phyloP scores from a whole-genome alignment of 805 yeast genomes.

The Saturnispora zaruensis region DNA sequence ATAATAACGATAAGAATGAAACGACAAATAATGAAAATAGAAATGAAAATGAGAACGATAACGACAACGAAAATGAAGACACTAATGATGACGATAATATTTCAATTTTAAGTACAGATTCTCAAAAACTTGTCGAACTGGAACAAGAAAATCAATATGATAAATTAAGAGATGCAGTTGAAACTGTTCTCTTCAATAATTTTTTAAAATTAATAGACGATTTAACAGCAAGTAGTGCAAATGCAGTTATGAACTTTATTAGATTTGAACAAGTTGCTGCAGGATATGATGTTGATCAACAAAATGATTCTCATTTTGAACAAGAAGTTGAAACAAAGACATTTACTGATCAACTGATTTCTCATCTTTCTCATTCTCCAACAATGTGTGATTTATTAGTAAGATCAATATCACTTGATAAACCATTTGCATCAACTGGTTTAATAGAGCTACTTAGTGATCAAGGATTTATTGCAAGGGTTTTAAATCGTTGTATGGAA shows the following conservation, averaged over 20 bases:
- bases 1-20: constrained; percentile 1
- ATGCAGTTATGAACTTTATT: constrained; percentile 65
- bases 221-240: constrained; percentile 71
- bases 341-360: constrained; percentile 66
- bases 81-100: constrained; percentile 24
- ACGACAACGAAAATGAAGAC: constrained; percentile 16
- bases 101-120: constrained; percentile 13
- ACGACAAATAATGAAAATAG: constrained; percentile 4
- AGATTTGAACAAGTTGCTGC: constrained; percentile 30
- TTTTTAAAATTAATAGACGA: constrained; percentile 85
- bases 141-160: constrained; percentile 16
- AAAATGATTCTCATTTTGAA: background rate
- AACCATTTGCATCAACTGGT: constrained; percentile 80
- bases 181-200: constrained; percentile 24
- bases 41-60: constrained; percentile 12
- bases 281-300: background rate
- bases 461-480: constrained; percentile 61
- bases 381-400: constrained; percentile 83
- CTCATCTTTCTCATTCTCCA: constrained; percentile 72
- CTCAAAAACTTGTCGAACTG: constrained; percentile 12
- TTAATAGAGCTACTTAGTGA: constrained; percentile 63
- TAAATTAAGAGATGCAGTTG: constrained; percentile 26
- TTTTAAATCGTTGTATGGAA: constrained; percentile 53
- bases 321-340: constrained; percentile 17
- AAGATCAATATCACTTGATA: constrained; percentile 84